Percentiles rank a stretch among this genome's conserved stretches.
Conservation (phyloP, 257 asterid species). For the Euphrasia confusa region DNA sequence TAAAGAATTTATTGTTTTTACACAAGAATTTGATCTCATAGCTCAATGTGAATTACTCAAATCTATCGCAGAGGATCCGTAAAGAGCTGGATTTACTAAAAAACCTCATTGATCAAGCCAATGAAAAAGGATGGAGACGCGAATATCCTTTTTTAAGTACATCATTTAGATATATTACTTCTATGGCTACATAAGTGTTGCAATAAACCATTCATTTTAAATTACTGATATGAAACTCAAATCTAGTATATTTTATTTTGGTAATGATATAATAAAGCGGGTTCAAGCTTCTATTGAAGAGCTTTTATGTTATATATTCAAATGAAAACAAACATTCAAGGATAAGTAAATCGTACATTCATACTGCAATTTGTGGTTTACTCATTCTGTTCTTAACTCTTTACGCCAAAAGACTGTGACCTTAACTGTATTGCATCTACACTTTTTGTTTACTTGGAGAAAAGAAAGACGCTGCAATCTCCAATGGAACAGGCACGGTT, state of each 20-base stretch:
- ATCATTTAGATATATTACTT: background rate
- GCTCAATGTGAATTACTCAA: constrained; percentile 23
- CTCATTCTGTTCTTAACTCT: background rate
- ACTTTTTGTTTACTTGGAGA: constrained; percentile 36
- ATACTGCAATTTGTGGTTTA: background rate
- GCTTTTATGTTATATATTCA: background rate
- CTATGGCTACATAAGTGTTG: constrained; percentile 12
- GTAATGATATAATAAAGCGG: background rate
- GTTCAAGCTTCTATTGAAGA: background rate
- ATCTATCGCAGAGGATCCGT: constrained; percentile 54
- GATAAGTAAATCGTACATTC: background rate
- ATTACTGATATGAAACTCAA: background rate
- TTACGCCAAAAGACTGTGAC: constrained; percentile 11
- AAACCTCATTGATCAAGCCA: constrained; percentile 47
- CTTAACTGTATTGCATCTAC: constrained; percentile 40
- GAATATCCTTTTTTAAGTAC: constrained; percentile 68
- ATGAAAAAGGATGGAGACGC: constrained; percentile 82
- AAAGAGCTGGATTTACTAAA: constrained; percentile 52
- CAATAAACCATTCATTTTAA: background rate
- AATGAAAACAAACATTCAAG: background rate
- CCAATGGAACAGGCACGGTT: constrained; percentile 42
- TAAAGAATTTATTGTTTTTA: background rate
- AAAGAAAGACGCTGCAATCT: constrained; percentile 41
- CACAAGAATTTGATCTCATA: background rate
- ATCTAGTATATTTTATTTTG: background rate